Conservation (phyloP, 1,139 yeast genomes). For the Yamadazyma siamensis region DNA sequence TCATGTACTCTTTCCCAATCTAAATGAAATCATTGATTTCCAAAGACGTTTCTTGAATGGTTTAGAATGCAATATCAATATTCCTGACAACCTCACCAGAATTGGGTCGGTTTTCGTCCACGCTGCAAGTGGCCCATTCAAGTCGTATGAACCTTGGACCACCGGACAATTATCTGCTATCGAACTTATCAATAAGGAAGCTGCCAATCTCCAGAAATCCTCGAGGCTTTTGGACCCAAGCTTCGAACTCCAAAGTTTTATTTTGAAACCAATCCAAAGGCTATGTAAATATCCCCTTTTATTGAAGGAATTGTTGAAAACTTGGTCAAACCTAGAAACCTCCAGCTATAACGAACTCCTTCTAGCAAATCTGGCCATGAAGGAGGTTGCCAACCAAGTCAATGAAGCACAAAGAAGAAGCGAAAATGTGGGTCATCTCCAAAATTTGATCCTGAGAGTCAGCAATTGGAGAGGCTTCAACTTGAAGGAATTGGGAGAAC, state of each 20-base stretch:
- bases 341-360: constrained; percentile 61
- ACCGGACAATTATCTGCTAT: constrained; percentile 83
- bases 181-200: constrained; percentile 70
- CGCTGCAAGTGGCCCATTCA: constrained; percentile 75
- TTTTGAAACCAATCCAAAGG: constrained; percentile 93
- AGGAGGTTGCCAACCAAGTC: constrained; percentile 72
- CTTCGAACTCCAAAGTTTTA: constrained; percentile 83
- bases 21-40: constrained; percentile 81
- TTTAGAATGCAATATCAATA: constrained; percentile 79
- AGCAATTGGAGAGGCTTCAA: constrained; percentile 95
- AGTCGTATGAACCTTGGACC: constrained; percentile 88
- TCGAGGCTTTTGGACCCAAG: constrained; percentile 74
- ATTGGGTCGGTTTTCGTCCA: constrained; percentile 85
- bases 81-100: constrained; percentile 73
- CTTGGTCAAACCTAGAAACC: constrained; percentile 30
- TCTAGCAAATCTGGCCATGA: constrained; percentile 63
- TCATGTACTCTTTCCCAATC: constrained; percentile 82
- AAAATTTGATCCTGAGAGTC: constrained; percentile 68
- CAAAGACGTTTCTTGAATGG: constrained; percentile 89
- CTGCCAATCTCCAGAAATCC: constrained; percentile 52
- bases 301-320: constrained; percentile 68
- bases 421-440: constrained; percentile 74
- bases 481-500: constrained; percentile 77
- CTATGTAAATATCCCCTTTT: constrained; percentile 89
- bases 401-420: constrained; percentile 94